Conservation (phyloP, 2,329 filamentous ascomycete species). For the Boeremia exigua region DNA sequence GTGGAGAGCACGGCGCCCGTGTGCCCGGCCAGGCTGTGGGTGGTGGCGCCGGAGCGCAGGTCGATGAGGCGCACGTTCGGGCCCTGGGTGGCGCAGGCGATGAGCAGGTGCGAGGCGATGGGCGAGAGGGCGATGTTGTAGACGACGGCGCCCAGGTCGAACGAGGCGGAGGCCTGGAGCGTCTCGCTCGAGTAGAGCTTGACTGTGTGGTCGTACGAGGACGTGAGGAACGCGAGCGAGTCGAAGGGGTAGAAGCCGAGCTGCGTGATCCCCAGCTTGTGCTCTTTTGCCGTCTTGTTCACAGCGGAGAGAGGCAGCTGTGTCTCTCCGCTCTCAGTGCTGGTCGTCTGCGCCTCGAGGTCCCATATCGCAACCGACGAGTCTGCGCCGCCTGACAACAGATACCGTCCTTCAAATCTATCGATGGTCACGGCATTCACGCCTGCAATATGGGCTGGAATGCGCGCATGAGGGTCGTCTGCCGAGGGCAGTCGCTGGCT, state of each 20-base stretch:
- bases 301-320: constrained; percentile 37
- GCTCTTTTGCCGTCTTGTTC: constrained; percentile 47
- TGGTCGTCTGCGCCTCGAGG: constrained; percentile 60
- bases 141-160: constrained; percentile 70
- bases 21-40: constrained; percentile 60
- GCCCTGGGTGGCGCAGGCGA: constrained; percentile 88
- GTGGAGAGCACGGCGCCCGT: constrained; percentile 63
- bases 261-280: constrained; percentile 77
- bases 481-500: constrained; percentile 62
- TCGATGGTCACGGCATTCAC: constrained; percentile 83
- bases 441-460: constrained; percentile 75
- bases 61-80: constrained; percentile 85
- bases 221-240: constrained; percentile 74
- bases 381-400: constrained; percentile 86
- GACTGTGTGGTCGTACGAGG: constrained; percentile 77
- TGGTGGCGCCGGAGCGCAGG: constrained; percentile 76
- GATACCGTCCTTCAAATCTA: constrained; percentile 76
- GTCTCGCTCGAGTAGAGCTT: constrained; percentile 75
- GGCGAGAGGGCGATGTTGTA: constrained; percentile 81
- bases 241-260: constrained; percentile 82
- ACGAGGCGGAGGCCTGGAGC: constrained; percentile 67
- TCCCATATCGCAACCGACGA: constrained; percentile 88
- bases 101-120: constrained; percentile 74
- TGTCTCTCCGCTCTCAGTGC: constrained; percentile 23
- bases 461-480: constrained; percentile 43